Evolutionary conservation across 2,329 filamentous ascomycete genomes (phyloP).

Genomic region (Diaporthe vaccinii): DNA sequence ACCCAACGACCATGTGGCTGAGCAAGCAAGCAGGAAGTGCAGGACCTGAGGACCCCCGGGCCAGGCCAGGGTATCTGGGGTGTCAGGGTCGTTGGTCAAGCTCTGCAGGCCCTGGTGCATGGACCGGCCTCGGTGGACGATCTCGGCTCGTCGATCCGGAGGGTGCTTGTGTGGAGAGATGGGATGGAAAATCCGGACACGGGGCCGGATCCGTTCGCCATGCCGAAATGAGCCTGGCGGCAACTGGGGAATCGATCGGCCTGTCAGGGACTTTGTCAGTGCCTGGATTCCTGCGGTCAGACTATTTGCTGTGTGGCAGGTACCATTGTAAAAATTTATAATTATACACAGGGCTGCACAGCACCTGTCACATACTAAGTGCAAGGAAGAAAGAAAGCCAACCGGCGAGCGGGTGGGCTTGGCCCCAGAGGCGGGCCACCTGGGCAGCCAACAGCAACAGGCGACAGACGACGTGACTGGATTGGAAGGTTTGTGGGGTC

Average conservation of each 20-base stretch:
- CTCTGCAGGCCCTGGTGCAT: neutral
- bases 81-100: neutral
- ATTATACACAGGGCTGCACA: constrained; percentile 11
- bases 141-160: constrained; percentile 29
- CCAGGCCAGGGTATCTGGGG: neutral
- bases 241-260: neutral
- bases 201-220: constrained; percentile 23
- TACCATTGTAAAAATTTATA: neutral
- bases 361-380: neutral
- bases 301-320: neutral
- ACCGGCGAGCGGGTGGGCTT: neutral
- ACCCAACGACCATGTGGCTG: constrained; percentile 21
- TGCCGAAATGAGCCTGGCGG: constrained; percentile 26
- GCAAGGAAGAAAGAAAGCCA: neutral
- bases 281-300: constrained; percentile 27
- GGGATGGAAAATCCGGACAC: constrained; percentile 24
- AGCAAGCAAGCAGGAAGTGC: constrained; percentile 9
- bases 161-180: constrained; percentile 8
- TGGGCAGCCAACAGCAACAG: constrained; percentile 7
- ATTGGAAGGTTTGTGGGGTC: neutral
- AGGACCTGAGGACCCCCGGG: neutral
- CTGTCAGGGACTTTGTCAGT: neutral
- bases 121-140: constrained; percentile 21
- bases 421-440: constrained; percentile 15
- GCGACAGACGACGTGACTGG: neutral